phyloP scores from a whole-genome alignment of 176 grass and related monocot species.

The Elaeis guineensis region DNA sequence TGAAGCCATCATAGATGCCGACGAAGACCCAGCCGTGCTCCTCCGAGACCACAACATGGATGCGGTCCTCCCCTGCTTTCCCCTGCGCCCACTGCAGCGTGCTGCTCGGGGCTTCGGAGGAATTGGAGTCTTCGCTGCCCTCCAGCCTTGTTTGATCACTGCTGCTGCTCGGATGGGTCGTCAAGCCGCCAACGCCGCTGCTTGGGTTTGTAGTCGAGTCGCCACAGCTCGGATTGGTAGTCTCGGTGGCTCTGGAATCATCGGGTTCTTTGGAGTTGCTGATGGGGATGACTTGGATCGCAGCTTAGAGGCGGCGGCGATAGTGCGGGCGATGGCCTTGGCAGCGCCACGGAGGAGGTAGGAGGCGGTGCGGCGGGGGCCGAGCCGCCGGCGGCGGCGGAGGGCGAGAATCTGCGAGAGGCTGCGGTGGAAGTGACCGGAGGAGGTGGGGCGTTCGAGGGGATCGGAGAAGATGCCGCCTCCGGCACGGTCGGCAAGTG shows the following conservation, averaged over 20 bases:
- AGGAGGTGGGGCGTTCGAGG: slow-evolving; percentile 33
- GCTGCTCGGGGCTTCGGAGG: neutral
- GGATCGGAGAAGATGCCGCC: slow-evolving; percentile 28
- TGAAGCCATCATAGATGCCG: slow-evolving; percentile 97
- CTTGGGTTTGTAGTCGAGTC: slow-evolving; percentile 18
- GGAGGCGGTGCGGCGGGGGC: slow-evolving; percentile 12
- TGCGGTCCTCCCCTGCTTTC: slow-evolving; percentile 86
- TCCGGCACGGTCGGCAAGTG: slow-evolving; percentile 8
- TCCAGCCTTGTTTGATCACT: slow-evolving; percentile 8
- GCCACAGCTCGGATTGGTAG: neutral
- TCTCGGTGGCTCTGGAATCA: neutral
- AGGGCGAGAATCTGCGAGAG: slow-evolving; percentile 16
- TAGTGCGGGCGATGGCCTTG: neutral
- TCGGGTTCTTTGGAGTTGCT: neutral
- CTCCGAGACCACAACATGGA: slow-evolving; percentile 83
- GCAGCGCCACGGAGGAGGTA: slow-evolving; percentile 20
- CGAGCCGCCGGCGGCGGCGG: slow-evolving; percentile 17
- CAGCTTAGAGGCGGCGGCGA: slow-evolving; percentile 27
- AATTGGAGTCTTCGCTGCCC: neutral
- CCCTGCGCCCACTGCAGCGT: slow-evolving; percentile 87
- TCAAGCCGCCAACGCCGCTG: neutral
- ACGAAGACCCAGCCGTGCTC: slow-evolving; percentile 89
- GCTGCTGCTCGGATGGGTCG: slow-evolving; percentile 7
- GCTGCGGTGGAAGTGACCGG: slow-evolving; percentile 13
- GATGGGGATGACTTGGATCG: neutral